phyloP scores from a whole-genome alignment of 2,329 filamentous ascomycete species.

The Raffaelea ambrosiae region DNA sequence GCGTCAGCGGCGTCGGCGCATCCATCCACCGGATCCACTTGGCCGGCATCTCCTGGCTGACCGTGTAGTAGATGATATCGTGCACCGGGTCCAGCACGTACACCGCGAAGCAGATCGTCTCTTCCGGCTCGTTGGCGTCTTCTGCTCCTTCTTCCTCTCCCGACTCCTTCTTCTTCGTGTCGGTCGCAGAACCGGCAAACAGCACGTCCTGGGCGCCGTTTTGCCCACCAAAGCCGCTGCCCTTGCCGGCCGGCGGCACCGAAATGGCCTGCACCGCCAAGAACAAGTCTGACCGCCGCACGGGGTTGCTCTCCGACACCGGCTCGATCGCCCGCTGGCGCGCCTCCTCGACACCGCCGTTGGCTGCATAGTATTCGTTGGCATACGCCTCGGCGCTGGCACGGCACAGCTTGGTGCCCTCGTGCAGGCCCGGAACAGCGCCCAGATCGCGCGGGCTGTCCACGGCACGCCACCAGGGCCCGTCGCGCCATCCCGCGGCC shows the following conservation, averaged over 20 bases:
- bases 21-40: conserved; percentile 92
- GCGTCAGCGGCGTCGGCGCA: conserved; percentile 51
- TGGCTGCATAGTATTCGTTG: conserved; percentile 69
- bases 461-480: conserved; percentile 86
- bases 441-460: conserved; percentile 67
- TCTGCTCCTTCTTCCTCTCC: conserved; percentile 78
- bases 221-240: conserved; percentile 18
- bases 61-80: conserved; percentile 72
- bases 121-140: conserved; percentile 56
- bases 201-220: conserved; percentile 38
- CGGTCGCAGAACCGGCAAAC: conserved; percentile 42
- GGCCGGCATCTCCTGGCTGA: conserved; percentile 75
- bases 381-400: conserved; percentile 86
- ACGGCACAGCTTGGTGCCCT: conserved; percentile 84
- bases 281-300: conserved; percentile 90
- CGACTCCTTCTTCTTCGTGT: conserved; percentile 21
- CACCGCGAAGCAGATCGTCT: conserved; percentile 64
- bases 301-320: conserved; percentile 76
- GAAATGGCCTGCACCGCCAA: conserved; percentile 81
- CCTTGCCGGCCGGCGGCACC: conserved; percentile 47
- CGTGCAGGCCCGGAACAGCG: conserved; percentile 68
- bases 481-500: conserved; percentile 74
- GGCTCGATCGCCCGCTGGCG: conserved; percentile 71
- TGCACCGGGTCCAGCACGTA: conserved; percentile 85
- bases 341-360: conserved; percentile 68